Evolutionary conservation across 2,329 filamentous ascomycete species (phyloP), one percentile per base, ranked within the genome.

Genomic region (Hortaea sp.): DNA sequence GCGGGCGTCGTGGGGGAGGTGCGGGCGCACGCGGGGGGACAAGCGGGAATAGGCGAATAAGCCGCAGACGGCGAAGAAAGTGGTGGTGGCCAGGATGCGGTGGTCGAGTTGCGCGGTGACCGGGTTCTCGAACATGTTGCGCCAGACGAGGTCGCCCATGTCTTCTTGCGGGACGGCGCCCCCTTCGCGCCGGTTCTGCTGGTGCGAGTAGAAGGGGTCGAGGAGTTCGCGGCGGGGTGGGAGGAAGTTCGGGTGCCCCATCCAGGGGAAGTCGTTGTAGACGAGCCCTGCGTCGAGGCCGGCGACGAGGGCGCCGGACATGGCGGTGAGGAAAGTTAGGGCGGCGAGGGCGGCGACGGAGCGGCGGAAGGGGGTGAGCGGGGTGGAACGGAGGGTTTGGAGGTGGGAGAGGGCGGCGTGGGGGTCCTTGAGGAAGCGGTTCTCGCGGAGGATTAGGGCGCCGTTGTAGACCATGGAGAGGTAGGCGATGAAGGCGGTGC

Each of bases 261-360:
- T 98, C 68, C 78, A 86, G 5, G 92, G 92, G 66, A 98, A 97
- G 67, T 98, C 88, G 65, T 98, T 98, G 74, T 98, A 98, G 68
- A 98, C 97, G 47, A 98, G 75, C 6, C 92, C 92, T 6, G 92
- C 92, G 63, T 98, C 92, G 10, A 98, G 81, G 30, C 92, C 92
- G 5, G 92, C 92, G 30, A 98, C 92, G 2, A 98, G 77, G 5
- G 83, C 90, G 45, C 90, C 92, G 4, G 92, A 95, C 78, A 98
- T 86, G 60, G 86, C 88, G 4, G 92, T 98, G 31, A 77, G 74
- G 68, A 95, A 97, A 56, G 94, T 81, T 28, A 98, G 77, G 3
- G 75, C 72, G 6, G 83, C 77, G 28, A 97, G 74, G 2, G 75
- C 82, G 5, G 79, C 75, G 20, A 88, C 82, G 13, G 81, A 82